These are phyloP conservation scores for Tetraselmis chui DNA, from an alignment of 139 green algal genomes.

Conservation along the genomic window DNA sequence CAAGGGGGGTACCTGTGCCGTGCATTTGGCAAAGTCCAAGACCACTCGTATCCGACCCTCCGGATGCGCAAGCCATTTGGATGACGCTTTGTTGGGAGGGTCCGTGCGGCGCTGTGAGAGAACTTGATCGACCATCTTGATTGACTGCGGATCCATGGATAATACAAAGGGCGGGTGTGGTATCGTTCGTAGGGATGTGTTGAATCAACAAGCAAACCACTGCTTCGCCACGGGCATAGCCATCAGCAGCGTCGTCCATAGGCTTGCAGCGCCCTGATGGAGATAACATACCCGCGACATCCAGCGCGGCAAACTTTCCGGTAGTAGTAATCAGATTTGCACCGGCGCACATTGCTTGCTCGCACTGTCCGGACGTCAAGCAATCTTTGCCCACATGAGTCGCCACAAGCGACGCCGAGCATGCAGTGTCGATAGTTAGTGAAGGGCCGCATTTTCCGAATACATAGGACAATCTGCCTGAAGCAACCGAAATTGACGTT, in stretches of 20 bases:
- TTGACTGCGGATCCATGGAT: constrained; percentile 34
- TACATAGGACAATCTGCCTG: constrained; percentile 69
- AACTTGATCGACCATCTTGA: constrained; percentile 68
- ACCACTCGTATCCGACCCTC: constrained; percentile 47
- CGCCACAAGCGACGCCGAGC: constrained; percentile 65
- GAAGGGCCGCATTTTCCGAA: constrained; percentile 67
- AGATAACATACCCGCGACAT: constrained; percentile 58
- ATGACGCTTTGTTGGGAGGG: too few species aligned
- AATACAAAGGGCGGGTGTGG: constrained; percentile 19
- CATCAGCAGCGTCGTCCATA: constrained; percentile 64
- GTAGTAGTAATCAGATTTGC: background rate
- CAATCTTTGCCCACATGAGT: constrained; percentile 30
- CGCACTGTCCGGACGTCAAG: background rate
- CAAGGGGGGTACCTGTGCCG: constrained; percentile 46
- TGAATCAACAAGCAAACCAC: constrained; percentile 28
- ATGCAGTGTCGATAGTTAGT: constrained; percentile 74
- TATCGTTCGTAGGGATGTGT: background rate
- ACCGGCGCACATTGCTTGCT: background rate
- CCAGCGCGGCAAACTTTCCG: background rate
- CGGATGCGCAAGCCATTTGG: too few species aligned
- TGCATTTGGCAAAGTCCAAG: constrained; percentile 45
- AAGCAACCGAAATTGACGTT: constrained; percentile 42
- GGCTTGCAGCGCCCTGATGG: constrained; percentile 76
- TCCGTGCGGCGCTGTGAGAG: constrained; percentile 81
- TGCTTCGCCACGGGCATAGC: constrained; percentile 71